A percentile compares a stretch with the other conserved stretches of the same genome.
Conservation (phyloP, 2,329 filamentous ascomycete species). For the Claviceps lovelessii region DNA sequence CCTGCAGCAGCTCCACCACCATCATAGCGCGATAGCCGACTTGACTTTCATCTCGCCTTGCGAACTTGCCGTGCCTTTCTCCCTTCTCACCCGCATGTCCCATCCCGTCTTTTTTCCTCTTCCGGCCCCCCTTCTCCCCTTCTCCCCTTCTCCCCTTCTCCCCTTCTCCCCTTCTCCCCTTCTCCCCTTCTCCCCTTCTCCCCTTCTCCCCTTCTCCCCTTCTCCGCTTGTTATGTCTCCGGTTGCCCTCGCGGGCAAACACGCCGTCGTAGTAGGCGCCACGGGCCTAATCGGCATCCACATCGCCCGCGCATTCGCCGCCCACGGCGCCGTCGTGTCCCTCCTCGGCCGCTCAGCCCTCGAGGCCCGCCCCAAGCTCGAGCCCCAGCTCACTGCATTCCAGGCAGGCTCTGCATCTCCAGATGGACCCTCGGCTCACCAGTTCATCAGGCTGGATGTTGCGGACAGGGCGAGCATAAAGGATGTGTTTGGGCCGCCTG, state of each 20-base stretch:
- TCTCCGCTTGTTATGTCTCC: neutral
- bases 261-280: conserved; percentile 52
- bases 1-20: neutral
- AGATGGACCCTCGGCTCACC: conserved; percentile 14
- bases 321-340: conserved; percentile 43
- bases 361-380: conserved; percentile 28
- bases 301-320: conserved; percentile 52
- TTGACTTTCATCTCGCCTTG: neutral
- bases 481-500: conserved; percentile 12
- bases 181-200: neutral
- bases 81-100: neutral
- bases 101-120: neutral
- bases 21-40: neutral
- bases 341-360: conserved; percentile 44
- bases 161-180: neutral
- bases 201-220: conserved; percentile 5
- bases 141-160: too few relatives aligned
- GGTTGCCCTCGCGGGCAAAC: conserved; percentile 29
- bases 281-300: conserved; percentile 56
- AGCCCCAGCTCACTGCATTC: conserved; percentile 16
- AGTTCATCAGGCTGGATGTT: conserved; percentile 22
- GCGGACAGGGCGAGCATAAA: conserved; percentile 16
- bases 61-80: neutral
- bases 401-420: conserved; percentile 3
- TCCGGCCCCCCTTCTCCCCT: neutral